phyloP scores from a whole-genome alignment of 352 stramenopile genomes.

The Globisporangium paroecandrum region DNA sequence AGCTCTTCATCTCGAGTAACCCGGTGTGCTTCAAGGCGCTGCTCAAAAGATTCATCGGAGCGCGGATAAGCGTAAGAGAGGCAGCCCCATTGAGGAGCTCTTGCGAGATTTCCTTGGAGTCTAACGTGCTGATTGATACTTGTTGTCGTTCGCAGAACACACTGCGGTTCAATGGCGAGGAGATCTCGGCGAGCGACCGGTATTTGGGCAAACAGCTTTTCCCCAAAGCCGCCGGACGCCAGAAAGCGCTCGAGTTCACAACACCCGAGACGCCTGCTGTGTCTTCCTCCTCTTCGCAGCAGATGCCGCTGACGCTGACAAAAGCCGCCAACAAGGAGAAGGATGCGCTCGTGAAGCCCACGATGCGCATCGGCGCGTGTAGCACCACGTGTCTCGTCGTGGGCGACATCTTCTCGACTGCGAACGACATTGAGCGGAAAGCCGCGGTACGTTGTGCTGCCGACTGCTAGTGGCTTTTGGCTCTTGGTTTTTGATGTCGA shows the following conservation, averaged over 20 bases:
- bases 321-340: constrained; percentile 20
- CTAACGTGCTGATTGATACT: neutral
- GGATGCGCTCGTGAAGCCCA: constrained; percentile 12
- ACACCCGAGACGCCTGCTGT: neutral
- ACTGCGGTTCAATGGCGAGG: constrained; percentile 52
- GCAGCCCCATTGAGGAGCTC: neutral
- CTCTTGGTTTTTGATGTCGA: neutral
- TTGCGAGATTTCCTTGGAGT: neutral
- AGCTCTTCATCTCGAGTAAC: constrained; percentile 65
- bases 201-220: constrained; percentile 57
- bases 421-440: constrained; percentile 57
- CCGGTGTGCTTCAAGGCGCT: constrained; percentile 48
- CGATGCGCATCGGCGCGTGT: constrained; percentile 1
- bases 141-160: constrained; percentile 37
- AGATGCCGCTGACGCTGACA: neutral
- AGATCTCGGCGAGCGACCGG: constrained; percentile 48
- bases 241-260: constrained; percentile 10
- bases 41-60: constrained; percentile 50
- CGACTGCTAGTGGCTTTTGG: neutral
- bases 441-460: constrained; percentile 19
- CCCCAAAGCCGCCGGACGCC: constrained; percentile 24
- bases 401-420: constrained; percentile 43
- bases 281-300: neutral
- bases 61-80: constrained; percentile 42
- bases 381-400: constrained; percentile 23